These are phyloP conservation scores for Rubus parviflorus DNA, from an alignment of 306 rosid genomes.

Conservation along the genomic window DNA sequence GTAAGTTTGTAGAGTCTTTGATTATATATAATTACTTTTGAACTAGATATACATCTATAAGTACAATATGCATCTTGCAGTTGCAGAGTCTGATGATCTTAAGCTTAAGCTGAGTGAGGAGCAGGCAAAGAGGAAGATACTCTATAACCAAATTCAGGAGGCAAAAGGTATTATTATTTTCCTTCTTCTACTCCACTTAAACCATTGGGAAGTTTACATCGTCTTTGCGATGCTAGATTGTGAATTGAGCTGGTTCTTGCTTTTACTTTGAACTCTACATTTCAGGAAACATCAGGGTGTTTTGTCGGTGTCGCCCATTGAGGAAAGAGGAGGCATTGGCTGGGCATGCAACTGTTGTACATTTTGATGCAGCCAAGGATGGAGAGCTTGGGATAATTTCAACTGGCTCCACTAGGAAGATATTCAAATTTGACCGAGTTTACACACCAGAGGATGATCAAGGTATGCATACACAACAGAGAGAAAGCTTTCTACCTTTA, in stretches of 20 bases:
- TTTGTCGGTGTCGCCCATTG: constrained; percentile 59
- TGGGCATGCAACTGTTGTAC: constrained; percentile 15
- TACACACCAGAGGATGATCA: constrained; percentile 33
- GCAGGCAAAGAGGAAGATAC: constrained; percentile 29
- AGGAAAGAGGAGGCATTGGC: constrained; percentile 33
- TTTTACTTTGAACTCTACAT: not conserved
- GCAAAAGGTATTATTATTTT: constrained; percentile 25
- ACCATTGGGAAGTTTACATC: not conserved
- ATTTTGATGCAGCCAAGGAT: constrained; percentile 30
- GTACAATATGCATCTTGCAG: constrained; percentile 17
- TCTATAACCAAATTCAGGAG: constrained; percentile 32
- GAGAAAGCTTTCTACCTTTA: not conserved
- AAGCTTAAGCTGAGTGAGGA: constrained; percentile 28
- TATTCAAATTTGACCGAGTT: constrained; percentile 28
- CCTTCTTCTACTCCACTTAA: not conserved
- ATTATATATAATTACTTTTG: no score
- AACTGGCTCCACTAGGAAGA: constrained; percentile 20
- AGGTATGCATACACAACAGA: constrained; percentile 6
- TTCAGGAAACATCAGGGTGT: constrained; percentile 68
- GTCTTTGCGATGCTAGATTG: not conserved
- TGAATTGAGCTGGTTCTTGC: constrained; percentile 1
- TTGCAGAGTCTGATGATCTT: constrained; percentile 16
- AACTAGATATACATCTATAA: constrained; percentile 2
- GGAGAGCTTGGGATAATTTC: constrained; percentile 27
- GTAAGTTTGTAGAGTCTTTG: constrained; percentile 14